These are phyloP conservation scores for Chrysanthemum seticuspe DNA, from an alignment of 129 eudicot species.

Conservation along the genomic window DNA sequence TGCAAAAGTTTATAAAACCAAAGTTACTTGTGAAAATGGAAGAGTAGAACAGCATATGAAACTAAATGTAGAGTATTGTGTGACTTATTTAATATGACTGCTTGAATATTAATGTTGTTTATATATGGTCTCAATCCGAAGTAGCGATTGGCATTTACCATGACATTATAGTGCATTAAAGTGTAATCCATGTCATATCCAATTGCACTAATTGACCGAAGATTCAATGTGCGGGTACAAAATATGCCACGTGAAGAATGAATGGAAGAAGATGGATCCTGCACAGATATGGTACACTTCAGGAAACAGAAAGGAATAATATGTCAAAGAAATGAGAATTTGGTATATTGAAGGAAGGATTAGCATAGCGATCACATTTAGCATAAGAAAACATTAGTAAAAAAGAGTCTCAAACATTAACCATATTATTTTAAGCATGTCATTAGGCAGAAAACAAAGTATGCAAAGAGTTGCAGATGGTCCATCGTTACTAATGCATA, in stretches of 20 bases:
- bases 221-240: slow-evolving; percentile 86
- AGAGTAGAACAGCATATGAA: not conserved
- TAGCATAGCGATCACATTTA: not conserved
- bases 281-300: slow-evolving; percentile 26
- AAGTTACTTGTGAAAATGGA: slow-evolving; percentile 10
- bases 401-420: not conserved
- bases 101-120: slow-evolving; percentile 10
- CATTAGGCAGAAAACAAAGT: not conserved
- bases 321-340: not conserved
- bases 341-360: not conserved
- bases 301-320: slow-evolving; percentile 11
- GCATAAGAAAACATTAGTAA: slow-evolving; percentile 11
- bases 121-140: not conserved
- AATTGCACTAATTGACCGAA: slow-evolving; percentile 87
- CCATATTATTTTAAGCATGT: slow-evolving; percentile 1
- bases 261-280: slow-evolving; percentile 73
- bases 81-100: slow-evolving; percentile 9
- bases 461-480: slow-evolving; percentile 2
- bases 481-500: too few species aligned
- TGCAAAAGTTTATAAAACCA: slow-evolving; percentile 30
- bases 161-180: slow-evolving; percentile 92
- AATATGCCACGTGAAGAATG: slow-evolving; percentile 90
- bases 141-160: slow-evolving; percentile 67
- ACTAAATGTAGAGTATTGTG: not conserved
- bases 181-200: slow-evolving; percentile 99